These are phyloP conservation scores for Candida jianshihensis DNA, from an alignment of 805 yeast genomes.

Conservation along the genomic window DNA sequence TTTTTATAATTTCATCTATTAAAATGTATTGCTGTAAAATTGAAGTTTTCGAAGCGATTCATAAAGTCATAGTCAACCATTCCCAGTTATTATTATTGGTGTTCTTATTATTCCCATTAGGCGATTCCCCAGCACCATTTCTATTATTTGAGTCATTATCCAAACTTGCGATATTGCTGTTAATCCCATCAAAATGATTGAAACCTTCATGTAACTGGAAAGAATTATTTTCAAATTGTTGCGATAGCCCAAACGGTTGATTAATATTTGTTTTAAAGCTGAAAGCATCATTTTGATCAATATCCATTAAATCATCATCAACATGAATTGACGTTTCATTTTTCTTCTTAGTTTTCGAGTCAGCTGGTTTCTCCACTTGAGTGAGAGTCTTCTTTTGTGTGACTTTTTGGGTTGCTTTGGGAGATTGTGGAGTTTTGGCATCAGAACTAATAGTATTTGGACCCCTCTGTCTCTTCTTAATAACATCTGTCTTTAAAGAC, in stretches of 20 bases:
- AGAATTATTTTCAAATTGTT: background rate
- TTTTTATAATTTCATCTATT: background rate
- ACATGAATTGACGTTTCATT: background rate
- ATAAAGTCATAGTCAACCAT: constrained; percentile 23
- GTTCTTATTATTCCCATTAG: background rate
- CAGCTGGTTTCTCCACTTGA: background rate
- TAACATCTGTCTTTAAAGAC: constrained; percentile 85
- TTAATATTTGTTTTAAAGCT: background rate
- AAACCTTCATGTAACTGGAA: constrained; percentile 5
- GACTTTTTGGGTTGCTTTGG: constrained; percentile 2
- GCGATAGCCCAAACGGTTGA: background rate
- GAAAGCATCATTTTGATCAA: constrained; percentile 1
- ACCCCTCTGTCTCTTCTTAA: constrained; percentile 81
- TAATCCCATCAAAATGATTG: background rate
- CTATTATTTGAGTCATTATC: background rate
- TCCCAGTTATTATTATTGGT: constrained; percentile 22
- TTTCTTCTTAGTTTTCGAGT: background rate
- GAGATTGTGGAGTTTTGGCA: constrained; percentile 12
- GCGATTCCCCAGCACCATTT: constrained; percentile 8
- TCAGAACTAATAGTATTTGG: constrained; percentile 19
- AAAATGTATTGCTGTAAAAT: too few species aligned
- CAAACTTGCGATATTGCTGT: too few species aligned
- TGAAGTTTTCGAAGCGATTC: too few species aligned
- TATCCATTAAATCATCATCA: constrained; percentile 1
- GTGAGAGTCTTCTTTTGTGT: background rate